Evolutionary conservation across 192 early-diverging fungal species (phyloP), one percentile per base, ranked within the genome.

Genomic region (Phycomyces nitens): DNA sequence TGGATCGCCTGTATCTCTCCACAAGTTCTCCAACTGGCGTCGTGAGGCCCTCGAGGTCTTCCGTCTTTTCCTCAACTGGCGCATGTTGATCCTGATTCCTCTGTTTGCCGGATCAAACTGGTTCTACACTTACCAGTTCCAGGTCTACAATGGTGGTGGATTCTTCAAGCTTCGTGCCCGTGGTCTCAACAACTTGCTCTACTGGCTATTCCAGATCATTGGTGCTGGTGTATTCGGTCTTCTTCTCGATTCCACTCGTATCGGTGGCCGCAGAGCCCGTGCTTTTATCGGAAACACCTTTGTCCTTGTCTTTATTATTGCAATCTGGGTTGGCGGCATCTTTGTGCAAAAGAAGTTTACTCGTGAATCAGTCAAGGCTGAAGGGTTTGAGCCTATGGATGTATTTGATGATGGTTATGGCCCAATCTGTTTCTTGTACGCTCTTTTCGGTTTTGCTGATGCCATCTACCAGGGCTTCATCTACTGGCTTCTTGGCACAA

Each of bases 401-500:
- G 61, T 75, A n/a, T 52, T 29, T 40, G 39, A 60, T 65, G 18
- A 67, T 29, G 65, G 74, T 11, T 87, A 83, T 59, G 77, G 76
- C 21, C 85, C 84, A 22, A 76, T 84, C 2, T 76, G 89, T 40
- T 72, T 91, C 65, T 66, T 90, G 38, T 95, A 93, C 66, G 68
- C 89, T 57, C 65, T 85, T 55, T 93, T 87, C 71, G 93, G 93
- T 40, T 38, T 90, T 5, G 82, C 78, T 64, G 93, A 95, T 70
- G 87, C 93, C 29, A 82, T 93, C 60, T 93, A 87, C 80, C 93
- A 95, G 79, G 82, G 80, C 64, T 85, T 81, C 42, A 75, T 79
- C 0, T 94, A 95, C 85, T 95, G 91, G 91, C 65, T 95, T 26
- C 86, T 95, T 69, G 93, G 92, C 16, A 83, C 92, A 43, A 75